A percentile compares a stretch with the other conserved stretches of the same genome.
Evolutionary conservation across 345 rosid species (phyloP).

Genomic region (Boechera divaricarpa): DNA sequence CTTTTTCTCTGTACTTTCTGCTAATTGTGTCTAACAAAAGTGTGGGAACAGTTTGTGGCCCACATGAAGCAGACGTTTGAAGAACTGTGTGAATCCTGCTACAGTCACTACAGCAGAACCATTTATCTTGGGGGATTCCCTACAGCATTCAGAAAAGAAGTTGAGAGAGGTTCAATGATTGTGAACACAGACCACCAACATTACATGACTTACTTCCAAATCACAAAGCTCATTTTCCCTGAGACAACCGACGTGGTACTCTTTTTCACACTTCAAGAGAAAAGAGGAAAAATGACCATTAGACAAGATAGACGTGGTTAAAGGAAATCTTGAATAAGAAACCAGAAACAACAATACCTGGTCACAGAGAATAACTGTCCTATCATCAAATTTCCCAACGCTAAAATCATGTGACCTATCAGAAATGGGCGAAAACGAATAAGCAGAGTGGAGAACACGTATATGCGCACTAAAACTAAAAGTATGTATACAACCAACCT

Average conservation of each 20-base stretch:
- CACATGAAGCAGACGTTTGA: constrained; percentile 57
- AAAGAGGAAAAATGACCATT: constrained; percentile 25
- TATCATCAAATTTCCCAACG: constrained; percentile 62
- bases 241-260: constrained; percentile 89
- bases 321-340: background rate
- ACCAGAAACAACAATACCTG: constrained; percentile 62
- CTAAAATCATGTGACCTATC: constrained; percentile 75
- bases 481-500: constrained; percentile 53
- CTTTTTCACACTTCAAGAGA: constrained; percentile 78
- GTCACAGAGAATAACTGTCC: constrained; percentile 87
- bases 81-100: constrained; percentile 58
- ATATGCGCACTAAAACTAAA: constrained; percentile 2
- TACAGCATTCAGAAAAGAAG: constrained; percentile 20
- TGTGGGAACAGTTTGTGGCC: constrained; percentile 57
- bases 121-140: constrained; percentile 52
- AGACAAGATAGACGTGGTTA: constrained; percentile 9
- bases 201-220: constrained; percentile 57
- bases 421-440: constrained; percentile 23
- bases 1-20: constrained; percentile 67
- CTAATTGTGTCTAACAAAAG: constrained; percentile 54
- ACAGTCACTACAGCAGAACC: constrained; percentile 90
- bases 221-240: constrained; percentile 67
- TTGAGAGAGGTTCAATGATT: constrained; percentile 19
- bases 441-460: background rate
- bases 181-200: constrained; percentile 4